Conservation (phyloP, 768 basidiomycete species). For the Lactifluus echinatus region DNA sequence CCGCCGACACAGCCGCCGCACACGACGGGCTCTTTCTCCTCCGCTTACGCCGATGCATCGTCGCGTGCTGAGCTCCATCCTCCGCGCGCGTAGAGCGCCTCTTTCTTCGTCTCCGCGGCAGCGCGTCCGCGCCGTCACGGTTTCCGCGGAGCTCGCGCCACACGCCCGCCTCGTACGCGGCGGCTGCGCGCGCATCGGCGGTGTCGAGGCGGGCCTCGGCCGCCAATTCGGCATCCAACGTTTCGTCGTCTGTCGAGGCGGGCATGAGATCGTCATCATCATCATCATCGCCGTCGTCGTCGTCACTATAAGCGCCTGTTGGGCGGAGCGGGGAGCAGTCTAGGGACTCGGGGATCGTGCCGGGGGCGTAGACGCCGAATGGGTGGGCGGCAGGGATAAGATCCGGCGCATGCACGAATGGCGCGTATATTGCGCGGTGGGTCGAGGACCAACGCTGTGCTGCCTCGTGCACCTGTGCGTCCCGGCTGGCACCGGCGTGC, state of each 20-base stretch:
- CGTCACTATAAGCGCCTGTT: neutral
- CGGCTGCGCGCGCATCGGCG: conserved; percentile 28
- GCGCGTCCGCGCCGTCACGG: neutral
- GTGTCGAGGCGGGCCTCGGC: conserved; percentile 38
- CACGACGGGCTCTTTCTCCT: too few species aligned
- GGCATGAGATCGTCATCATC: conserved; percentile 22
- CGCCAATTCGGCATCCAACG: conserved; percentile 31
- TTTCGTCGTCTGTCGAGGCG: conserved; percentile 31
- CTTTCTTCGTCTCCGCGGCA: neutral
- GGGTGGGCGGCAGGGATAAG: conserved; percentile 17
- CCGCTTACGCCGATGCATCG: neutral
- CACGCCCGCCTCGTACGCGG: conserved; percentile 33
- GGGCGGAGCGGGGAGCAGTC: neutral
- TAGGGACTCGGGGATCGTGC: neutral
- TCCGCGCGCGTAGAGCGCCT: neutral
- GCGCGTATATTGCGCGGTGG: conserved; percentile 30
- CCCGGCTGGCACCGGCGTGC: neutral
- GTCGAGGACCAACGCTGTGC: conserved; percentile 10
- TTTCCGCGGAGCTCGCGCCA: conserved; percentile 27
- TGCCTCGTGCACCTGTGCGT: neutral
- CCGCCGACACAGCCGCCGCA: too few species aligned
- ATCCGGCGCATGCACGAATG: conserved; percentile 30
- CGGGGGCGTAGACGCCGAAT: conserved; percentile 24
- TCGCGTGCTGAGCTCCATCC: neutral
- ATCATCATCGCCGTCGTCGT: neutral